Base-by-base conservation (phyloP, 768 basidiomycete species). In the Pilatotrama ljubarskyi region DNA sequence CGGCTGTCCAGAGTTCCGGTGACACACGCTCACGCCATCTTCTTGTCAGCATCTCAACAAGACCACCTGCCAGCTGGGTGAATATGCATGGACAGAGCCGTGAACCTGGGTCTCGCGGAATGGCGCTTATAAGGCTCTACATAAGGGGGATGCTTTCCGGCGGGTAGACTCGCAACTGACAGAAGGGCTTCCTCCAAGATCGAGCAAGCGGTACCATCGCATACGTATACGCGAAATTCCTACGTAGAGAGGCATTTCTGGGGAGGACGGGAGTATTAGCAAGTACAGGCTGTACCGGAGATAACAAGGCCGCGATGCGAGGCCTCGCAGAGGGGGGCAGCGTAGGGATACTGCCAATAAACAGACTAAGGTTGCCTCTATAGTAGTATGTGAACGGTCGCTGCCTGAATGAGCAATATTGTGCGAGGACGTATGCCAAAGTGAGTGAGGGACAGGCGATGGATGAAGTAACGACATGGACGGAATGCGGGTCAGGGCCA, bases 381-480 rank as follows among this genome's bases (percentile, higher is more conserved):
- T 36, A 24, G 29, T 62, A 62, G 14, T n/a, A 4, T 22, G 41
- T n/a, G 32, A 55, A 29, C 40, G 53, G 25, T 48, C 44, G 15
- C 52, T 24, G 20, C 8, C 22, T 20, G 22, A 29, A 54, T 29
- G 46, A 7, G n/a, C 4, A 26, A 42, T 32, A n/a, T 13, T 22
- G 18, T 10, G 24, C 15, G 5, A 24, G 37, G 20, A 48, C 43
- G 14, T 62, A 62, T 62, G 55, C 61, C 57, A 62, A 55, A 61
- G 55, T 22, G 60, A 25, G 43, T 11, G 24, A 29, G 15, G 7
- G 38, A 42, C 15, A 35, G 32, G 35, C 35, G 29, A 29, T 36
- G 13, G 14, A 20, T 36, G 10, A 38, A 13, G 43, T 40, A 43
- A 37, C 14, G 36, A 37, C 9, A 3, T 32, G 10, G 10, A 10